Evolutionary conservation across 2,329 filamentous ascomycete genomes (phyloP).

Genomic region (Colletotrichum spaethianum): DNA sequence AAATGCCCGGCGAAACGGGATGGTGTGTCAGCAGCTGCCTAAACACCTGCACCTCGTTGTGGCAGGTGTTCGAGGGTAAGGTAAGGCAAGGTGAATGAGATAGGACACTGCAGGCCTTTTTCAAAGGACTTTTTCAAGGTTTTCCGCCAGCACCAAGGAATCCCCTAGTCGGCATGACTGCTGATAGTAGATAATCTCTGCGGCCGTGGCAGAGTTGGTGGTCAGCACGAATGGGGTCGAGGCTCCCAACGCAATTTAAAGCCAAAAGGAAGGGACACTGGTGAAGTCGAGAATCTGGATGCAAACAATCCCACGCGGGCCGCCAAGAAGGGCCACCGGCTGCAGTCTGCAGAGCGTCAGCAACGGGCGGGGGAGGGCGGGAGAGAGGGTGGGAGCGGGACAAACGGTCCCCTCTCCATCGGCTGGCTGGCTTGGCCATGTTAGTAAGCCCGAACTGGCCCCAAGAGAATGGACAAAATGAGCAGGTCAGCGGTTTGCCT

Average conservation of each 20-base stretch:
- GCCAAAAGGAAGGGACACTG: neutral
- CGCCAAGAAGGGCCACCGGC: neutral
- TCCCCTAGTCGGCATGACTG: neutral
- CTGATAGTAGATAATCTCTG: neutral
- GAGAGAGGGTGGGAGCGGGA: neutral
- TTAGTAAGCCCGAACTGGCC: neutral
- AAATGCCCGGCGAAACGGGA: conserved; percentile 9
- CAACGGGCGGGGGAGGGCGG: neutral
- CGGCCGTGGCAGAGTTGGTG: neutral
- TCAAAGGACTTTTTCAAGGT: neutral
- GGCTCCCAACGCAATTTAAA: neutral
- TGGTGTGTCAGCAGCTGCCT: conserved; percentile 39
- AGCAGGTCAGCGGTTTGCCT: neutral
- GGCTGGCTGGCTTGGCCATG: no score
- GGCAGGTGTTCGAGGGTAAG: conserved; percentile 28
- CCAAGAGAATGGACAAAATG: neutral
- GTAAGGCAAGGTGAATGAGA: neutral
- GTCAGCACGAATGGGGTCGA: neutral
- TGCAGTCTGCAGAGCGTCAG: conserved; percentile 11
- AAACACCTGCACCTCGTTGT: neutral
- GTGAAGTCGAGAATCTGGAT: neutral
- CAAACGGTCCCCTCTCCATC: neutral
- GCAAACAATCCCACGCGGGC: neutral
- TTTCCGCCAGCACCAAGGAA: neutral
- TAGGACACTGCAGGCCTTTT: neutral